Evolutionary conservation across 2,329 filamentous ascomycete species (phyloP).

Genomic region (Aphanoascus verrucosus): DNA sequence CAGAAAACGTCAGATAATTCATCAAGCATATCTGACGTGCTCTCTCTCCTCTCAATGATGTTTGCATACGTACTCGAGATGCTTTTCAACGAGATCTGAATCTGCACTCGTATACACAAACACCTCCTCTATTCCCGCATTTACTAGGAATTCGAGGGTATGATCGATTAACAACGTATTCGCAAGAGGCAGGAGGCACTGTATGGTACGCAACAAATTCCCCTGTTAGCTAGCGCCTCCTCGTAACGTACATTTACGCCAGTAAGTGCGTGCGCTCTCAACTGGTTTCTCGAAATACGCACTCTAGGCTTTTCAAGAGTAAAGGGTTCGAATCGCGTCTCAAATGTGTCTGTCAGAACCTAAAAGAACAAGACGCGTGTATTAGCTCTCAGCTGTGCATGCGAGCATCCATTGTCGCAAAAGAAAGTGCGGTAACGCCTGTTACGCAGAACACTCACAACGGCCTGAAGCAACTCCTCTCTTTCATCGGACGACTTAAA

Average conservation of each 20-base stretch:
- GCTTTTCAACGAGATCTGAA: conserved; percentile 74
- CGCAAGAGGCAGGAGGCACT: conserved; percentile 87
- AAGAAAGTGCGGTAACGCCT: background rate
- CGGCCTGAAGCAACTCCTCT: conserved; percentile 53
- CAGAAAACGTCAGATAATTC: background rate
- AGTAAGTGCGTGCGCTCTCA: too few relatives aligned
- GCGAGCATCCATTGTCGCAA: background rate
- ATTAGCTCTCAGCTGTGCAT: background rate
- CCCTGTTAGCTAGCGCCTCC: background rate
- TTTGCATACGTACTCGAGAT: conserved; percentile 50
- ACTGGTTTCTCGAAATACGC: conserved; percentile 26
- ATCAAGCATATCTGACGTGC: background rate
- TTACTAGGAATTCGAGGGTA: conserved; percentile 88
- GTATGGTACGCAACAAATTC: conserved; percentile 4
- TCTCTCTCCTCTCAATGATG: background rate
- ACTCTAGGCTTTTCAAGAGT: conserved; percentile 81
- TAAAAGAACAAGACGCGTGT: conserved; percentile 26
- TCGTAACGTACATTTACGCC: background rate
- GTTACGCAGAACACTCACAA: conserved; percentile 35
- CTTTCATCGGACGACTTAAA: conserved; percentile 38
- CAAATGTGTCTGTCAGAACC: conserved; percentile 90
- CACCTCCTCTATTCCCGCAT: conserved; percentile 88
- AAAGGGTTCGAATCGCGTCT: conserved; percentile 82
- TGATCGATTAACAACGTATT: conserved; percentile 96
- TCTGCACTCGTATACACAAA: conserved; percentile 87